phyloP scores from a whole-genome alignment of 352 stramenopile species.

The Elongisporangium undulatum region DNA sequence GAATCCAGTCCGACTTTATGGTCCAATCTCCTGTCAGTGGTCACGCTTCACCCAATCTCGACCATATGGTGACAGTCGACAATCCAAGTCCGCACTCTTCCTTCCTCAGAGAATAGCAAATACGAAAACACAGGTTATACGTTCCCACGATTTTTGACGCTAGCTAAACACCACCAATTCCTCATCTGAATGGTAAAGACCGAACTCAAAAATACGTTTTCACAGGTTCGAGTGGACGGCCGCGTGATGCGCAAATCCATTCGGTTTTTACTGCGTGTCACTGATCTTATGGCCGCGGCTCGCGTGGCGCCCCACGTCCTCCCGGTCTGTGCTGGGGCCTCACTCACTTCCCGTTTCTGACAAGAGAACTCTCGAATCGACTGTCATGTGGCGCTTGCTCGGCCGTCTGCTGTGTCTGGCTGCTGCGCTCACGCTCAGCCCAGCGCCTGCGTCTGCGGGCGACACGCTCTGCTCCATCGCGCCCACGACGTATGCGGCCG shows the following conservation, averaged over 20 bases:
- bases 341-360: background rate
- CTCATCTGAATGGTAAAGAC: background rate
- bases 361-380: background rate
- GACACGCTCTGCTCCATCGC: conserved; percentile 50
- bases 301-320: background rate
- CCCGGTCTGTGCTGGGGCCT: background rate
- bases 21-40: background rate
- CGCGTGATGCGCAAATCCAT: background rate
- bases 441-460: conserved; percentile 7
- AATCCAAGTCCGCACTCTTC: background rate
- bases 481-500: conserved; percentile 32
- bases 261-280: background rate
- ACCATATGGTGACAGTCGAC: background rate
- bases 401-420: background rate
- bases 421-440: conserved; percentile 1
- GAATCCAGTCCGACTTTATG: background rate
- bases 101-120: background rate
- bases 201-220: background rate
- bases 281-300: background rate
- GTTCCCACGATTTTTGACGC: background rate
- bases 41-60: background rate
- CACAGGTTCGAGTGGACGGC: background rate
- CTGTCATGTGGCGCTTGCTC: background rate
- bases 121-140: background rate
- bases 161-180: background rate